Percentiles rank a stretch among this genome's conserved stretches.
phyloP scores from a whole-genome alignment of 495 filamentous ascomycete genomes.

The Bacidia gigantensis region DNA sequence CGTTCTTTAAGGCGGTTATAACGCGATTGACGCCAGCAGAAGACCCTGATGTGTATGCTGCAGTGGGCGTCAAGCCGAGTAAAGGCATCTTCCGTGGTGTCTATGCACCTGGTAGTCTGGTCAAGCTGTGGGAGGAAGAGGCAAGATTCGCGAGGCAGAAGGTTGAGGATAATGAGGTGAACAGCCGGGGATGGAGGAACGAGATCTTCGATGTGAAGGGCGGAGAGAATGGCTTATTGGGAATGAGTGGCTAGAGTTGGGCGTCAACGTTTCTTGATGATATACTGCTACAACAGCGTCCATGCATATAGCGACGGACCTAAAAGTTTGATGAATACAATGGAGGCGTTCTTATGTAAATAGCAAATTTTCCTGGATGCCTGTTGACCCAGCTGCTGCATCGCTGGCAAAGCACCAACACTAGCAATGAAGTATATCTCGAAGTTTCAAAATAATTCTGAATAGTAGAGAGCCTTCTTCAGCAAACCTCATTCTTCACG shows the following conservation, averaged over 20 bases:
- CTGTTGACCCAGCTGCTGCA: background rate
- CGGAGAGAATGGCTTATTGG: background rate
- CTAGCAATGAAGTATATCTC: background rate
- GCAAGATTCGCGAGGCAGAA: slow-evolving; percentile 51
- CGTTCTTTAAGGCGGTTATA: slow-evolving; percentile 68
- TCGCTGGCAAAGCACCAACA: background rate
- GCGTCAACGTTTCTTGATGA: too few species aligned
- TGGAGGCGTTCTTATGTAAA: background rate
- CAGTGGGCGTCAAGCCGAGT: slow-evolving; percentile 52
- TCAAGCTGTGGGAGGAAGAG: slow-evolving; percentile 77
- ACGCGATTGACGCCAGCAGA: slow-evolving; percentile 55
- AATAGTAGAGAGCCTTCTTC: slow-evolving; percentile 4
- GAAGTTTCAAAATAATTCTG: background rate
- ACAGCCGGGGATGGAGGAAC: slow-evolving; percentile 58
- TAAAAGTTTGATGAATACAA: background rate
- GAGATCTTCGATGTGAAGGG: slow-evolving; percentile 60
- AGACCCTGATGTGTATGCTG: slow-evolving; percentile 58
- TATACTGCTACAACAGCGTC: too few species aligned
- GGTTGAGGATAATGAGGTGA: slow-evolving; percentile 40
- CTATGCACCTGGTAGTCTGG: slow-evolving; percentile 77
- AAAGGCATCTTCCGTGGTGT: slow-evolving; percentile 64
- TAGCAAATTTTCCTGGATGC: background rate
- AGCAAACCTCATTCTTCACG: background rate
- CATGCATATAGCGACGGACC: background rate
- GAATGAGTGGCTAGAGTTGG: background rate